Evolutionary conservation across 495 filamentous ascomycete species (phyloP).

Genomic region (Xylaria nigripes): DNA sequence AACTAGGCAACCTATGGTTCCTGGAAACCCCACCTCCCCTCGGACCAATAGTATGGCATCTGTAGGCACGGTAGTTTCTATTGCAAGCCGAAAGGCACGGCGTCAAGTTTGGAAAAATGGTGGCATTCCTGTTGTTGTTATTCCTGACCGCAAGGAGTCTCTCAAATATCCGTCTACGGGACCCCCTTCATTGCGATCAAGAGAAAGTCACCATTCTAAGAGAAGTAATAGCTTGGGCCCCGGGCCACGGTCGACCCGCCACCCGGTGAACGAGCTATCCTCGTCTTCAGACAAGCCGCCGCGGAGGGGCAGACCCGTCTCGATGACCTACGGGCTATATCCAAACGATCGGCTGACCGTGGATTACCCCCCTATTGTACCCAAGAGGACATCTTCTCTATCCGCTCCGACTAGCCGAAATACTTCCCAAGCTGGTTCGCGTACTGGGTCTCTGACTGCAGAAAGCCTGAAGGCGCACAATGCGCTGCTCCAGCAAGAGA

Average conservation of each 20-base stretch:
- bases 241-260: constrained; percentile 25
- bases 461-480: constrained; percentile 58
- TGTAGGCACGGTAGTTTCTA: constrained; percentile 47
- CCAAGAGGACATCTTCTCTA: constrained; percentile 54
- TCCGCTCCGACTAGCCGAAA: constrained; percentile 65
- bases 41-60: constrained; percentile 52
- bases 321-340: constrained; percentile 39
- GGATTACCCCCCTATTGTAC: constrained; percentile 53
- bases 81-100: constrained; percentile 45
- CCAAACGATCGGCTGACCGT: constrained; percentile 44
- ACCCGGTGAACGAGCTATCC: constrained; percentile 27
- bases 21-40: constrained; percentile 24
- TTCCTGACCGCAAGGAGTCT: constrained; percentile 61
- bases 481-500: constrained; percentile 26
- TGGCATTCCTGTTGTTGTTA: constrained; percentile 60
- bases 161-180: constrained; percentile 45
- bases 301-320: constrained; percentile 36
- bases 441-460: constrained; percentile 51
- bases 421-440: constrained; percentile 50
- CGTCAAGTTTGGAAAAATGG: constrained; percentile 47
- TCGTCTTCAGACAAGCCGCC: constrained; percentile 26
- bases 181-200: constrained; percentile 45
- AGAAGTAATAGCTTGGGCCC: constrained; percentile 40
- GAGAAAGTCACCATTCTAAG: constrained; percentile 42
- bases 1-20: constrained; percentile 14